Conservation (phyloP, 148 eudicot species). For the Vaccinium myrtillus region DNA sequence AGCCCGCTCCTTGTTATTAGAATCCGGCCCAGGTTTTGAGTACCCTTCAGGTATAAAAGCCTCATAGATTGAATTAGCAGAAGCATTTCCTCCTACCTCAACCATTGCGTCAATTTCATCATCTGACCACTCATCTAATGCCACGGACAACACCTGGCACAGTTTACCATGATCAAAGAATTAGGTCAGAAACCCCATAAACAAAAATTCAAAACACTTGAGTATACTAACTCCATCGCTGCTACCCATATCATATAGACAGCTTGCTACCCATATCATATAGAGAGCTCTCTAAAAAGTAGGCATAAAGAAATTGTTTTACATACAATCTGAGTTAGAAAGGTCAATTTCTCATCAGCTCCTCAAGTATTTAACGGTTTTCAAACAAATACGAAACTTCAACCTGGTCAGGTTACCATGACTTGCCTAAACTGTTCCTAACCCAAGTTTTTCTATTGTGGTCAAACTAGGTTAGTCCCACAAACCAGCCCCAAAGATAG, state of each 20-base stretch:
- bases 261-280: no score
- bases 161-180: not conserved
- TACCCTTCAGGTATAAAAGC: slow-evolving; percentile 81
- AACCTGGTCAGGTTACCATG: not conserved
- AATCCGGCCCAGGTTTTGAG: slow-evolving; percentile 74
- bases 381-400: not conserved
- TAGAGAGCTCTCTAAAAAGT: no score
- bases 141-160: slow-evolving; percentile 83
- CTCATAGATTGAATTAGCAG: slow-evolving; percentile 95
- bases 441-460: no score
- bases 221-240: no score
- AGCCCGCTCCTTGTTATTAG: slow-evolving; percentile 62
- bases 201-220: not conserved
- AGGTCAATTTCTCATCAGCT: no score
- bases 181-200: not conserved
- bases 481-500: no score
- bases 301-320: no score
- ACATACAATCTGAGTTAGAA: no score
- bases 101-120: slow-evolving; percentile 86
- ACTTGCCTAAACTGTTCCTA: not conserved
- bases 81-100: slow-evolving; percentile 95
- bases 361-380: no score
- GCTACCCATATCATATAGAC: no score
- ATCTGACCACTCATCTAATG: slow-evolving; percentile 95
- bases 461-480: no score